Evolutionary conservation across 2,329 filamentous ascomycete genomes (phyloP), one percentile per base, ranked within the genome.

Genomic region (Fusarium sp.): DNA sequence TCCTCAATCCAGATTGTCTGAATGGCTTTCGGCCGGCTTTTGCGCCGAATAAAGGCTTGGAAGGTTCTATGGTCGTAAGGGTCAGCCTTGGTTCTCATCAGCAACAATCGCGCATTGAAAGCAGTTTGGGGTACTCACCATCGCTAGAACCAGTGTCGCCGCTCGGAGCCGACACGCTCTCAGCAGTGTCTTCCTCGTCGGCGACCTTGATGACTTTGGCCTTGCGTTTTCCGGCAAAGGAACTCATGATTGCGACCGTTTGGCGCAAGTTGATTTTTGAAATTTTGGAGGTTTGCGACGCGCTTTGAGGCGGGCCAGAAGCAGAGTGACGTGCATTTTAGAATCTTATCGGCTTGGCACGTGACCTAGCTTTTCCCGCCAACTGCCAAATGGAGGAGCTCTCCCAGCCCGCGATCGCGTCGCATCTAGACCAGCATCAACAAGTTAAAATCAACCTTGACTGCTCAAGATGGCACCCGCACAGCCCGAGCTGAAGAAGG

Each of bases 401-500:
- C 74, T 76, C 70, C 54, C 73, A 72, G 76, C 76, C 76, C 65
- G 75, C 63, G 67, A 78, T 79, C 75, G 77, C 79, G 77, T 79
- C 76, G 78, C 71, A 79, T 66, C 58, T 64, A 56, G 64, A 72
- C 77, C 74, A 68, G 72, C 67, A 81, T 59, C 47, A 30, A 38
- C 73, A 70, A 75, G 67, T 52, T 66, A 75, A 73, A 69, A 71
- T 68, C 69, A 69, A 70, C 66, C 69, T 74, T 72, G 69, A 80
- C 69, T 78, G 76, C 78, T 83, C 87, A 93, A 88, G 77, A 99
- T 99, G 97, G 95, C 97, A 87, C 96, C 97, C 92, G 95, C 97
- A 83, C 97, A 98, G 87, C 97, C 97, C 80, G 97, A 99, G 88
- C 91, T 99, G 74, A 99, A 98, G 87, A 99, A 98, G 92, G 97